A percentile compares a stretch with the other conserved stretches of the same genome.
These are phyloP conservation scores for Ballota nigra DNA, from an alignment of 257 asterid genomes.

Conservation along the genomic window DNA sequence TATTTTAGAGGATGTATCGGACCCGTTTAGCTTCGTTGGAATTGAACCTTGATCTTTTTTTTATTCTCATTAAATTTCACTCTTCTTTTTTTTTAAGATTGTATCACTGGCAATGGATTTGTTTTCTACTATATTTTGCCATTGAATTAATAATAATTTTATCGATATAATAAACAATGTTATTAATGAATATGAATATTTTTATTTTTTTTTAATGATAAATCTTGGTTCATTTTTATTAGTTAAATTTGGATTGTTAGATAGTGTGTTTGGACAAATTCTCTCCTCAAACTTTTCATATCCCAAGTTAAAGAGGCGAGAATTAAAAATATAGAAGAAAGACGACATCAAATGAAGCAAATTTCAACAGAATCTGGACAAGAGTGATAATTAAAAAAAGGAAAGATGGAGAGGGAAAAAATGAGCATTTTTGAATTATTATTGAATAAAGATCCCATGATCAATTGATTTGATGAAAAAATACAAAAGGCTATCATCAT, in stretches of 20 bases:
- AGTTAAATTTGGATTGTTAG: background rate
- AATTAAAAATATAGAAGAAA: background rate
- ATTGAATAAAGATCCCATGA: slow-evolving; percentile 22
- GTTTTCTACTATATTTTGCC: no score
- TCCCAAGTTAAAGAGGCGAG: background rate
- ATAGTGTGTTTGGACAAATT: background rate
- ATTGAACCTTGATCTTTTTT: no score
- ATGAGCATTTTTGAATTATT: background rate
- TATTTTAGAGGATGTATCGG: no score
- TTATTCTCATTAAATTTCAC: no score
- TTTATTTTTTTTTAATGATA: background rate
- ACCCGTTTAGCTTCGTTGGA: no score
- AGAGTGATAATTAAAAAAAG: slow-evolving; percentile 14
- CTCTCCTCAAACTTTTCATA: background rate
- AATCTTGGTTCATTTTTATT: background rate
- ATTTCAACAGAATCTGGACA: slow-evolving; percentile 29
- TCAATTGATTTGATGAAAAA: background rate
- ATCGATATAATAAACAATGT: no score
- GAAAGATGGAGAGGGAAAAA: slow-evolving; percentile 16
- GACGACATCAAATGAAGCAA: slow-evolving; percentile 22
- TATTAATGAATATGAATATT: background rate
- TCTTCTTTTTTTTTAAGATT: no score
- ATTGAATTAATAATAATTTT: no score
- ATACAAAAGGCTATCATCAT: no score
- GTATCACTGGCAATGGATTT: no score